Conservation (phyloP, 2,329 filamentous ascomycete species). For the Magnaporthiopsis incrustans region DNA sequence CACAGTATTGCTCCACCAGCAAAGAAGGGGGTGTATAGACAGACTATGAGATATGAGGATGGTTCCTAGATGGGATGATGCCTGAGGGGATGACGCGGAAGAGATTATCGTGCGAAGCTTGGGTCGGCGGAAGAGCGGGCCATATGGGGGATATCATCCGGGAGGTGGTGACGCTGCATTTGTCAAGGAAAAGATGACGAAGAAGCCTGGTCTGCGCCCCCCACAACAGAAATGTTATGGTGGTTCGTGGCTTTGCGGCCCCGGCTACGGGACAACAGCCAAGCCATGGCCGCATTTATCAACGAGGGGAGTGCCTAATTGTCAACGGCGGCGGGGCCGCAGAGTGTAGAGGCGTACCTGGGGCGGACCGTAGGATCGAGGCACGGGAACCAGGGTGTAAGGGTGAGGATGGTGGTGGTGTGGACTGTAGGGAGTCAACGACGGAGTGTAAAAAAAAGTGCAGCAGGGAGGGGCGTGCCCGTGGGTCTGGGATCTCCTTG, state of each 20-base stretch:
- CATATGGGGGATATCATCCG: background rate
- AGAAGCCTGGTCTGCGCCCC: background rate
- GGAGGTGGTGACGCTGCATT: background rate
- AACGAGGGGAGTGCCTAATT: background rate
- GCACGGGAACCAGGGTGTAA: background rate
- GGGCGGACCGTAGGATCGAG: background rate
- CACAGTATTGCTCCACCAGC: background rate
- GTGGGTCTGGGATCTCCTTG: no score
- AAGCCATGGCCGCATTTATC: background rate
- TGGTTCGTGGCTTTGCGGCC: background rate
- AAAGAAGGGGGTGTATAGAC: background rate
- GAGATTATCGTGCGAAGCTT: background rate
- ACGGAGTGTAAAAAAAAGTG: background rate
- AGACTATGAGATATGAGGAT: background rate
- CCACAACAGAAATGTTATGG: background rate
- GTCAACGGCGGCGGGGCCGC: background rate
- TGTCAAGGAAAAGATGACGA: background rate
- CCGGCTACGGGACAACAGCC: background rate
- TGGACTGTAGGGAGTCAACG: background rate
- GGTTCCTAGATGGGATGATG: background rate
- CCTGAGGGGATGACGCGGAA: background rate
- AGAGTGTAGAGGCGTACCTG: background rate
- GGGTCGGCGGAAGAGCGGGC: background rate
- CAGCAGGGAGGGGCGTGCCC: background rate
- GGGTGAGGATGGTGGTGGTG: background rate